These are phyloP conservation scores for Pseudozyma sp. DNA, from an alignment of 1,284 basidiomycete species.

Conservation along the genomic window DNA sequence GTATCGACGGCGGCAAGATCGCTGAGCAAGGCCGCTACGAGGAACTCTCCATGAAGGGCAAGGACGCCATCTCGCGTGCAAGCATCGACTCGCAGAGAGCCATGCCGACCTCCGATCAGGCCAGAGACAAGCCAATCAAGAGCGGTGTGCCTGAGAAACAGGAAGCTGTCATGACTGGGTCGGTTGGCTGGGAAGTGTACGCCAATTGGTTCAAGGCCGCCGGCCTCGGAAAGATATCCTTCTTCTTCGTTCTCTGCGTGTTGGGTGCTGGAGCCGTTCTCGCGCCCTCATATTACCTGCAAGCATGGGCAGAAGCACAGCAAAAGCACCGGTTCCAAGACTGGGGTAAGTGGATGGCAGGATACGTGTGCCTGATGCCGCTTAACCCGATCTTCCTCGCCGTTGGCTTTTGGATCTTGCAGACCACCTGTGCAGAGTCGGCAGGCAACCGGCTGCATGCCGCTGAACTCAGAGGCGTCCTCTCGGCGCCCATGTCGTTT, in stretches of 20 bases:
- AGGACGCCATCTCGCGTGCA: slow-evolving; percentile 46
- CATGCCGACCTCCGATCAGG: background rate
- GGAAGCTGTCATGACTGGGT: slow-evolving; percentile 40
- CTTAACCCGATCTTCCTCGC: slow-evolving; percentile 14
- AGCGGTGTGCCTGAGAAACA: slow-evolving; percentile 24
- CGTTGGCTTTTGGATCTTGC: slow-evolving; percentile 15
- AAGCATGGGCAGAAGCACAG: slow-evolving; percentile 39
- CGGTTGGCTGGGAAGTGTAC: slow-evolving; percentile 36
- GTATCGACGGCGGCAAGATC: slow-evolving; percentile 50
- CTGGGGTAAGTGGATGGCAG: slow-evolving; percentile 26
- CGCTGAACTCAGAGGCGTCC: slow-evolving; percentile 31
- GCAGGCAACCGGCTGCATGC: slow-evolving; percentile 44
- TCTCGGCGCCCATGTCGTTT: slow-evolving; percentile 44
- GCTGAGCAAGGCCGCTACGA: slow-evolving; percentile 49
- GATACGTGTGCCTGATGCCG: slow-evolving; percentile 14
- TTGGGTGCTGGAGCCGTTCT: background rate
- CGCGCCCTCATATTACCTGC: slow-evolving; percentile 24
- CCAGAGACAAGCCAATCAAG: slow-evolving; percentile 28
- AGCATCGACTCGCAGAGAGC: slow-evolving; percentile 43
- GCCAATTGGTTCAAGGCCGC: slow-evolving; percentile 30
- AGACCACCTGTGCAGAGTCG: slow-evolving; percentile 10
- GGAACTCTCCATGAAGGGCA: slow-evolving; percentile 49
- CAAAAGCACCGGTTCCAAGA: slow-evolving; percentile 29
- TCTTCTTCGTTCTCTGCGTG: slow-evolving; percentile 1
- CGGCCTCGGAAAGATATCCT: slow-evolving; percentile 9